These are phyloP conservation scores for Tulasnella sp. DNA, from an alignment of 768 basidiomycete genomes.

Conservation along the genomic window DNA sequence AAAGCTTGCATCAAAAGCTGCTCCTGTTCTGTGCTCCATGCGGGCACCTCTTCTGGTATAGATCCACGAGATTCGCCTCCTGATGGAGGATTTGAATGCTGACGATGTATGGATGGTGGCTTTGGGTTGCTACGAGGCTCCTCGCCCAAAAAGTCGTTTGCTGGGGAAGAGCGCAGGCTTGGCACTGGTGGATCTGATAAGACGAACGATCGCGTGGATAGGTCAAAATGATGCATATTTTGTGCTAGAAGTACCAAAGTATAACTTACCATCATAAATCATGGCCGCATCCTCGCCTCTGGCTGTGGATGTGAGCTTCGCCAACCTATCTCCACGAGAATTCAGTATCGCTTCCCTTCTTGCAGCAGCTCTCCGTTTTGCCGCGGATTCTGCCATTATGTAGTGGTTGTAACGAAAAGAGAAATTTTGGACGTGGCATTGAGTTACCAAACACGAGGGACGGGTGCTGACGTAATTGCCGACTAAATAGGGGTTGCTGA, in stretches of 20 bases:
- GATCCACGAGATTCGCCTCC: constrained; percentile 16
- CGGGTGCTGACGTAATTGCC: no score
- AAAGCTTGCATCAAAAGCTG: constrained; percentile 55
- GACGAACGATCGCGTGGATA: background rate
- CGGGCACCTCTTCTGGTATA: constrained; percentile 19
- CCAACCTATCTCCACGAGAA: constrained; percentile 58
- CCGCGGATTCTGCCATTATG: constrained; percentile 5
- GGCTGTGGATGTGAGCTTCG: constrained; percentile 63
- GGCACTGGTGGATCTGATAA: constrained; percentile 36
- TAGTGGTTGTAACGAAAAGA: background rate
- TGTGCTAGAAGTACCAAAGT: constrained; percentile 13
- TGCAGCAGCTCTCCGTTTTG: constrained; percentile 55
- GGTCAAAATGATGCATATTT: background rate
- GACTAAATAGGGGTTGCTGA: no score
- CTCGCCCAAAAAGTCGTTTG: constrained; percentile 29
- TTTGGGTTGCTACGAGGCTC: constrained; percentile 24
- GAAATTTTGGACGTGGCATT: constrained; percentile 4
- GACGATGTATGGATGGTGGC: no score
- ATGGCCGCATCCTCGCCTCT: constrained; percentile 53
- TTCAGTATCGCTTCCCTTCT: constrained; percentile 62
- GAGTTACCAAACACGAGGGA: no score
- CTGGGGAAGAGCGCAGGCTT: constrained; percentile 20
- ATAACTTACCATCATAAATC: constrained; percentile 36
- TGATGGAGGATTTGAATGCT: constrained; percentile 21
- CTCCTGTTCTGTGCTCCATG: constrained; percentile 59